Base-by-base conservation (phyloP, 495 filamentous ascomycete genomes). In the Collariella sp. region DNA sequence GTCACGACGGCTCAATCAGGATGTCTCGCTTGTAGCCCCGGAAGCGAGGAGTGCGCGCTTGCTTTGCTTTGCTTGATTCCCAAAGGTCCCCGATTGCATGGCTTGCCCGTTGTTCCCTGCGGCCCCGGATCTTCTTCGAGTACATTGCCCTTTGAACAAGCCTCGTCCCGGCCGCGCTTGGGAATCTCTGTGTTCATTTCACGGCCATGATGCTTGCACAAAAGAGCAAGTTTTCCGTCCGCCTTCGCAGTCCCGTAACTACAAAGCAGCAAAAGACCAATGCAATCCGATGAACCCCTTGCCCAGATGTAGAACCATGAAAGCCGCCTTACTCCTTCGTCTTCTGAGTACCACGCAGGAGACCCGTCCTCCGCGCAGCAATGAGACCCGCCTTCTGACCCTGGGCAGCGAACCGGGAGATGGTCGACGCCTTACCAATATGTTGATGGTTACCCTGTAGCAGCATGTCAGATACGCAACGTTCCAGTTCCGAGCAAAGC, bases 351-450 rank as follows among this genome's bases (percentile, higher is more conserved):
- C 93, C 93, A 73, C 93, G 89, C 66, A 99, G 82, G 75, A 99
- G 82, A 91, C 93, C 93, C 70, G 93, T 99, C 80, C 93, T 84
- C 76, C 93, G 81, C 75, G 93, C 93, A 73, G 93, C 93, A 80
- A 99, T 99, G 70, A 96, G 89, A 96, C 93, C 93, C 70, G 94
- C 94, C 83, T 99, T 99, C 83, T 99, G 93, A 87, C 93, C 93
- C 74, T 88, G 87, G 70, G 85, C 86, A 59, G 93, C 93, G 79
- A 91, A 95, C 72, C 93, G 86, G 61, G 89, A 95, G 78, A 99
- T 99, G 62, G 93, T 99, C 36, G 94, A 97, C 57, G 93, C 94
- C 81, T 97, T 97, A 86, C 93, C 93, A 70, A 99, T 99, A 80
- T 99, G 93, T 82, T 99, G 93, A 79, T 99, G 93, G 82, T 99